These are phyloP conservation scores for Candida fluviatilis DNA, from an alignment of 805 yeast species.

Conservation along the genomic window DNA sequence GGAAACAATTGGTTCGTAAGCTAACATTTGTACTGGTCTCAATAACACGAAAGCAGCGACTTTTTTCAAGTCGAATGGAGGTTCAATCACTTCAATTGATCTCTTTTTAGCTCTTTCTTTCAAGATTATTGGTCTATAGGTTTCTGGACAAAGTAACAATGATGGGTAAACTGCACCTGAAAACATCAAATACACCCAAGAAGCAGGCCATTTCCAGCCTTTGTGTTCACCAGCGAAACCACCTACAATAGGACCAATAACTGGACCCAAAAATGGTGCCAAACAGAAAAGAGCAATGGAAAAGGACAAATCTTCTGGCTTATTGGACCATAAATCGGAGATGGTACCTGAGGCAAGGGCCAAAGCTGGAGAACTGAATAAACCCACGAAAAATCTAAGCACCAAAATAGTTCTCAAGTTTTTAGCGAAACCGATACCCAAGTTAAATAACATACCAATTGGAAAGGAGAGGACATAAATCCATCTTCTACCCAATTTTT, in stretches of 20 bases:
- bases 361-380: slow-evolving; percentile 76
- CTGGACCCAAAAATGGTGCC: slow-evolving; percentile 80
- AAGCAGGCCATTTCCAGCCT: slow-evolving; percentile 61
- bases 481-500: slow-evolving; percentile 62
- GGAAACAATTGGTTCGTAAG: slow-evolving; percentile 70
- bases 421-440: slow-evolving; percentile 67
- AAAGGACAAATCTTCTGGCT: slow-evolving; percentile 55
- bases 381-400: slow-evolving; percentile 69
- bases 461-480: slow-evolving; percentile 60
- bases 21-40: slow-evolving; percentile 65
- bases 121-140: slow-evolving; percentile 67
- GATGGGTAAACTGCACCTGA: slow-evolving; percentile 55
- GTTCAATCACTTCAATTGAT: slow-evolving; percentile 43
- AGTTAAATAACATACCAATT: slow-evolving; percentile 62
- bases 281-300: slow-evolving; percentile 79
- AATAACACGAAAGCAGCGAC: slow-evolving; percentile 49
- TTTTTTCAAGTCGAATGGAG: slow-evolving; percentile 34
- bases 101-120: slow-evolving; percentile 56
- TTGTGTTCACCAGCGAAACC: slow-evolving; percentile 63
- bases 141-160: slow-evolving; percentile 59
- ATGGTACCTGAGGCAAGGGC: slow-evolving; percentile 85
- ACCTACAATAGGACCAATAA: slow-evolving; percentile 70
- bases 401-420: slow-evolving; percentile 62
- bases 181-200: slow-evolving; percentile 67
- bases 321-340: slow-evolving; percentile 61